Evolutionary conservation across 2,329 filamentous ascomycete species (phyloP).

Genomic region (Fusarium sp.): DNA sequence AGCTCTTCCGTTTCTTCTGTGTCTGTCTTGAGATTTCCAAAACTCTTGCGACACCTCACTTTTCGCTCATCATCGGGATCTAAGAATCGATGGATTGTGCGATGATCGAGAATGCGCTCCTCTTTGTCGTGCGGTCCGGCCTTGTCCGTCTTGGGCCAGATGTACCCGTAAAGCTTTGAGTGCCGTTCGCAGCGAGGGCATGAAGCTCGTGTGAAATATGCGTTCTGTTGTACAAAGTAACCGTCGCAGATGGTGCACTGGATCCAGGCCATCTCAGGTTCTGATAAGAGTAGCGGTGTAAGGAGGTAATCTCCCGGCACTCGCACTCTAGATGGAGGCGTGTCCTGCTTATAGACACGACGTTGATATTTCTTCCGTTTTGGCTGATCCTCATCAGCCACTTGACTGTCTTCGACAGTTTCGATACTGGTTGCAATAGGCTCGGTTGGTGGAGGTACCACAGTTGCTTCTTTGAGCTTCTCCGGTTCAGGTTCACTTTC

Average conservation of each 20-base stretch:
- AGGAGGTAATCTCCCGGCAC: constrained; percentile 84
- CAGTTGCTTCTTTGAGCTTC: constrained; percentile 9
- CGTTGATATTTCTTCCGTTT: constrained; percentile 51
- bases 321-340: constrained; percentile 55
- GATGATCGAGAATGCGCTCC: constrained; percentile 80
- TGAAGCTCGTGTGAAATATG: constrained; percentile 84
- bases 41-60: constrained; percentile 57
- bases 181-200: constrained; percentile 96
- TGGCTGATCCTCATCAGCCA: constrained; percentile 26
- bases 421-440: constrained; percentile 41
- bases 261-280: constrained; percentile 84
- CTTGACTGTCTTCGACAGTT: constrained; percentile 28
- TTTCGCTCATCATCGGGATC: constrained; percentile 73
- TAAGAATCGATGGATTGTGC: constrained; percentile 87
- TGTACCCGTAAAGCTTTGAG: constrained; percentile 92
- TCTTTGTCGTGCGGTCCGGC: constrained; percentile 79
- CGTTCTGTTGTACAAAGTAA: constrained; percentile 88
- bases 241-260: constrained; percentile 85
- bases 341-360: constrained; percentile 49
- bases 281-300: constrained; percentile 78
- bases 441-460: constrained; percentile 19
- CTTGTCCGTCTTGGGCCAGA: constrained; percentile 94
- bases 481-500: constrained; percentile 29
- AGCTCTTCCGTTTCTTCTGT: constrained; percentile 41
- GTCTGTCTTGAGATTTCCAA: constrained; percentile 42